Evolutionary conservation across 1,284 basidiomycete genomes (phyloP).

Genomic region (Heliocybe sulcata): DNA sequence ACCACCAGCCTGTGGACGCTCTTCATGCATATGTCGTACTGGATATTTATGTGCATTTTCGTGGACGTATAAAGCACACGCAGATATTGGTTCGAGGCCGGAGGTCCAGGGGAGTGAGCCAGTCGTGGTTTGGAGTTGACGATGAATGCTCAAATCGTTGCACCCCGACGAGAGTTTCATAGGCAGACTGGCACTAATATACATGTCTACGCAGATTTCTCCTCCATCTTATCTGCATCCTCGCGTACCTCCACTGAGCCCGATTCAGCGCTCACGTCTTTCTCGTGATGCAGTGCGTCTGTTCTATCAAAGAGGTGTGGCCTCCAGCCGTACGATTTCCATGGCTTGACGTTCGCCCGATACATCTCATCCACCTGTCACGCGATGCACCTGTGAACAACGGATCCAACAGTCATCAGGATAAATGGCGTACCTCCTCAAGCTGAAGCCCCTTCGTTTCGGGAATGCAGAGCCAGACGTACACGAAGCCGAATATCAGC

Average conservation of each 20-base stretch:
- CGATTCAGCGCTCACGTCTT: constrained; percentile 10
- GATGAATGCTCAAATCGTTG: too few species aligned
- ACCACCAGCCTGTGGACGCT: too few species aligned
- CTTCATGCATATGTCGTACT: too few species aligned
- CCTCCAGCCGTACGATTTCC: constrained; percentile 55
- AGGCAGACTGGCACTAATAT: background rate
- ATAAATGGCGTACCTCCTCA: constrained; percentile 39
- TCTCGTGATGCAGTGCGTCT: constrained; percentile 2
- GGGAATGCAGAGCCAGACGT: constrained; percentile 67
- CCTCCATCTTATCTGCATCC: background rate
- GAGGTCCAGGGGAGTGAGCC: too few species aligned
- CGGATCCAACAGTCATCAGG: background rate
- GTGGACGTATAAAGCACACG: too few species aligned
- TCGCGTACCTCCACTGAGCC: background rate
- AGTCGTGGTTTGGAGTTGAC: too few species aligned
- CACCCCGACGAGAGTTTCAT: too few species aligned
- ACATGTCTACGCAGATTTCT: background rate
- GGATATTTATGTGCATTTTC: too few species aligned
- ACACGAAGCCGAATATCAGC: constrained; percentile 61
- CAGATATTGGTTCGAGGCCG: too few species aligned
- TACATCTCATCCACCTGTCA: constrained; percentile 61
- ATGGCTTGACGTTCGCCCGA: constrained; percentile 55
- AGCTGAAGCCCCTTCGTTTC: constrained; percentile 71
- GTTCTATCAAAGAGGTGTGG: constrained; percentile 26
- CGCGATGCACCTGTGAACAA: background rate